Base-by-base conservation (phyloP, 1,284 basidiomycete genomes). In the Fomitiporia mediterranea region DNA sequence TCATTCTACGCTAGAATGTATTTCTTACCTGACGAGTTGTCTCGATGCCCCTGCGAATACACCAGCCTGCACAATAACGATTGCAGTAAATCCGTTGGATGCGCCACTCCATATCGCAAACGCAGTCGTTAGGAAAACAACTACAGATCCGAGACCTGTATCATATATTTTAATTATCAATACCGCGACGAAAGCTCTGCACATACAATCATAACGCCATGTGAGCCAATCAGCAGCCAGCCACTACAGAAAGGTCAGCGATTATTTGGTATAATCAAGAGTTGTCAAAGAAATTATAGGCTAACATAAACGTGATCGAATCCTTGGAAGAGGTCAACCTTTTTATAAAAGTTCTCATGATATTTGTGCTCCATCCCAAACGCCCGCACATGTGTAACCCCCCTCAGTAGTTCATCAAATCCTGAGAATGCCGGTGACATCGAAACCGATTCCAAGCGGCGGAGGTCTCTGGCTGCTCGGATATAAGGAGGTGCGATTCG, bases 331-430 rank as follows among this genome's bases (percentile, higher is more conserved):
- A 84, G 86, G 19, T 74, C 65, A 63, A 89, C 83, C 47, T 89
- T 76, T 66, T 83, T 86, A 3, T 57, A 66, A 66, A 87, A 88
- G 32, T 94, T 72, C 49, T 78, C 63, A 94, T 76, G 74, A 96
- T 94, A n/a, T 81, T 75, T 38, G 74, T n/a, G 73, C 64, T 95
- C 92, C 1, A 84, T 89, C 7, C 87, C 88, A 70, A 94, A 97
- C 0, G 93, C 94, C 48, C 94, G 82, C 37, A 96, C 90, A n/a
- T 89, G 86, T 43, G 91, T 79, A 49, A 93, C 32, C 28, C 91
- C 90, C 57, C 84, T 82, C 35, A 94, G 72, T 11, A 91, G 70
- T 69, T 96, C 92, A 4, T 80, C 81, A 65, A 94, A 92, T 52
- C 87, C 86, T 2, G 86, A 82, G 66, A 85, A 87, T 55, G 89